A percentile compares a stretch with the other conserved stretches of the same genome.
phyloP scores from a whole-genome alignment of 345 rosid species.

The Eucalyptus tenuipes region DNA sequence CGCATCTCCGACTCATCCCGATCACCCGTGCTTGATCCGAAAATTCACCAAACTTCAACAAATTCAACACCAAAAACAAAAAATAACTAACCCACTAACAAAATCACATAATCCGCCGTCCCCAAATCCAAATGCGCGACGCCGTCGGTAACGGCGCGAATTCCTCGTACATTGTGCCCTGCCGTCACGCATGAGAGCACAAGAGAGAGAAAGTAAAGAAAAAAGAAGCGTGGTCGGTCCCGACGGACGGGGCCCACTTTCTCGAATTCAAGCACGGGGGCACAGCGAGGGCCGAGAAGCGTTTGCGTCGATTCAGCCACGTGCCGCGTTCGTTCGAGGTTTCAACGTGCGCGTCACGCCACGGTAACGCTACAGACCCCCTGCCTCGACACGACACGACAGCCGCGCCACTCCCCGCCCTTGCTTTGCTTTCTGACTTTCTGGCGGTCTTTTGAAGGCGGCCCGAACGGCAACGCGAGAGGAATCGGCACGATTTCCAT shows the following conservation, averaged over 20 bases:
- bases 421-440: not conserved
- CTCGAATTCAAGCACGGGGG: not conserved
- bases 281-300: not conserved
- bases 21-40: not conserved
- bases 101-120: not conserved
- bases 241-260: not conserved
- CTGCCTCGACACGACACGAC: not conserved
- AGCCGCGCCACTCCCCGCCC: not conserved
- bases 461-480: not conserved
- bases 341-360: not conserved
- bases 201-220: not conserved
- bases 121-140: not conserved
- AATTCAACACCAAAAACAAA: not conserved
- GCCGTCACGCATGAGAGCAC: not conserved
- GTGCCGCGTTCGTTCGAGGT: not conserved
- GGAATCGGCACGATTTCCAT: not conserved
- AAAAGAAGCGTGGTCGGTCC: accelerated
- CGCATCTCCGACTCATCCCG: no score
- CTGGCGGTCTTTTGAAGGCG: not conserved
- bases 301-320: not conserved
- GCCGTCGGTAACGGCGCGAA: not conserved
- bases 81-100: not conserved
- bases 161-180: not conserved
- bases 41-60: no score
- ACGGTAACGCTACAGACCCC: not conserved